A percentile compares a stretch with the other conserved stretches of the same genome.
phyloP scores from a whole-genome alignment of 257 asterid genomes.

The Solanum sitiens region DNA sequence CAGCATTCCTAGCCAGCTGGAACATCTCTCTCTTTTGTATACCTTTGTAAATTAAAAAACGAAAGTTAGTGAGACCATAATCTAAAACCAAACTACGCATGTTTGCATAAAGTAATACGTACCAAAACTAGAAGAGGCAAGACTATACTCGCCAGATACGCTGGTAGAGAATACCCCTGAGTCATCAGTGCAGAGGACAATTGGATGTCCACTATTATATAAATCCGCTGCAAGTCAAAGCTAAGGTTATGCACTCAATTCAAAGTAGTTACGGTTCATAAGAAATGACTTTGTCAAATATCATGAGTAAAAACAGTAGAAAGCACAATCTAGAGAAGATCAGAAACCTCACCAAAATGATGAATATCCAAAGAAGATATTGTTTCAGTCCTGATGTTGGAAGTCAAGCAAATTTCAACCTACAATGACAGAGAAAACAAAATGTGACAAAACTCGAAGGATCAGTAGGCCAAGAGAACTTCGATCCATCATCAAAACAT shows the following conservation, averaged over 20 bases:
- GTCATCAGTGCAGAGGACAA: conserved; percentile 81
- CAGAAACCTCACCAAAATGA: conserved; percentile 69
- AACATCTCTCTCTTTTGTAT: conserved; percentile 59
- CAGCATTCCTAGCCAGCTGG: conserved; percentile 40
- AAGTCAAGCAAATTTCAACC: conserved; percentile 98
- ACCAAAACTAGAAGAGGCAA: conserved; percentile 68
- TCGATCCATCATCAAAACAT: not conserved
- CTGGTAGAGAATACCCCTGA: conserved; percentile 79
- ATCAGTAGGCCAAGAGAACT: not conserved
- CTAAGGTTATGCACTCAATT: not conserved
- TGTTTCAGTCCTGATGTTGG: conserved; percentile 76
- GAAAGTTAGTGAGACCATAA: not conserved
- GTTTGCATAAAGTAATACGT: not conserved
- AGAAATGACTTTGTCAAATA: not conserved
- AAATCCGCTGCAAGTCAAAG: conserved; percentile 58
- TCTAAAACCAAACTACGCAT: not conserved
- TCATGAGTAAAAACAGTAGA: not conserved
- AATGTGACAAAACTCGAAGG: not conserved
- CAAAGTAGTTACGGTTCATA: not conserved
- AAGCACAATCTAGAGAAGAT: not conserved
- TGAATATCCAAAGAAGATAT: conserved; percentile 79
- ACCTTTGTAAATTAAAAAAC: conserved; percentile 21
- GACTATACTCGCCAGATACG: conserved; percentile 49
- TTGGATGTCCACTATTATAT: conserved; percentile 58
- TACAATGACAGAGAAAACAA: conserved; percentile 13